Percentiles rank a stretch among this genome's conserved stretches.
Evolutionary conservation across 352 stramenopile genomes (phyloP).

Genomic region (Phytophthora vignae): DNA sequence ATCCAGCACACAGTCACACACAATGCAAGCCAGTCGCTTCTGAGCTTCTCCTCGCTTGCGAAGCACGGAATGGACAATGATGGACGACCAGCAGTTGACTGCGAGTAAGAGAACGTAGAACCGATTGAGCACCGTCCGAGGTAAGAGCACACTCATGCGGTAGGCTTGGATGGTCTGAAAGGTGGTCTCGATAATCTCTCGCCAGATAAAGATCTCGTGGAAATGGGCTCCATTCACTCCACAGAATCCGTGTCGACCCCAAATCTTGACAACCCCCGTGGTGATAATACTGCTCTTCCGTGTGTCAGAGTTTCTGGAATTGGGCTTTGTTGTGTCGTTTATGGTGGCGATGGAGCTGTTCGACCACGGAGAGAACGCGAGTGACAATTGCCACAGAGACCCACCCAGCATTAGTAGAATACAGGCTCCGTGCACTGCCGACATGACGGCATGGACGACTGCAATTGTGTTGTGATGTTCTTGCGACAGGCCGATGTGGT

Average conservation of each 20-base stretch:
- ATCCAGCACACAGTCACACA: conserved; percentile 26
- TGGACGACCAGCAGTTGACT: conserved; percentile 30
- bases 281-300: not conserved
- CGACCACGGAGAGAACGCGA: conserved; percentile 10
- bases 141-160: conserved; percentile 26
- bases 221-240: conserved; percentile 7
- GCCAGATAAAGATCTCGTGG: not conserved
- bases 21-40: conserved; percentile 19
- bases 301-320: not conserved
- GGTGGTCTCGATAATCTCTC: conserved; percentile 24
- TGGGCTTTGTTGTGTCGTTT: not conserved
- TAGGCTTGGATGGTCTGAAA: conserved; percentile 30
- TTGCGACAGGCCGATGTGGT: conserved; percentile 15
- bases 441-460: conserved; percentile 21
- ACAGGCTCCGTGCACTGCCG: conserved; percentile 18
- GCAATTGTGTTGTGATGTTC: conserved; percentile 22
- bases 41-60: conserved; percentile 1
- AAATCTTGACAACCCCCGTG: not conserved
- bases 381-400: not conserved
- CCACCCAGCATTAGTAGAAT: conserved; percentile 22
- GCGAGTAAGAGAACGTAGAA: conserved; percentile 34
- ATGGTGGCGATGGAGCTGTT: not conserved
- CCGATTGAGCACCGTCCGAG: conserved; percentile 29
- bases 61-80: conserved; percentile 6
- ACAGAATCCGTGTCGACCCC: not conserved